phyloP scores from a whole-genome alignment of 1,139 yeast genomes.

The Pichia sp. region DNA sequence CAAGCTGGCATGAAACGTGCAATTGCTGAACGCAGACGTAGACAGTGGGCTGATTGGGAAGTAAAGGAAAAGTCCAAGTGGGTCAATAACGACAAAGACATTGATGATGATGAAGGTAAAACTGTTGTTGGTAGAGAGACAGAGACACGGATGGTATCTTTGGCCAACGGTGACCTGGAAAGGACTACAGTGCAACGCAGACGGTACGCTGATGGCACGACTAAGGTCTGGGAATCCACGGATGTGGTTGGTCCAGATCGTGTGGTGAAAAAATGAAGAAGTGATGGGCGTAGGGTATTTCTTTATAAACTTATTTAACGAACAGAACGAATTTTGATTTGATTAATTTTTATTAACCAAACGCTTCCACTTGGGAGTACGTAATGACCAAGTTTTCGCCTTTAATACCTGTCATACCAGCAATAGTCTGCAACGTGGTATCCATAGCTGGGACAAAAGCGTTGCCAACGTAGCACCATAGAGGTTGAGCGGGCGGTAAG shows the following conservation, averaged over 20 bases:
- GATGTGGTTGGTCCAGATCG: slow-evolving; percentile 28
- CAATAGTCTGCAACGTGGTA: slow-evolving; percentile 5
- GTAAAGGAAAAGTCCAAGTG: slow-evolving; percentile 29
- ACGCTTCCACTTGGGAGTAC: slow-evolving; percentile 17
- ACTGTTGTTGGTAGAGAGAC: slow-evolving; percentile 31
- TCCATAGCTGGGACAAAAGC: slow-evolving; percentile 50
- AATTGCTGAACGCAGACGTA: slow-evolving; percentile 20
- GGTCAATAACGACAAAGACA: slow-evolving; percentile 1
- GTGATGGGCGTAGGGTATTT: no score
- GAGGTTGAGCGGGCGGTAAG: neutral
- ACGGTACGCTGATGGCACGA: slow-evolving; percentile 63
- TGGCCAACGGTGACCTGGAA: slow-evolving; percentile 48
- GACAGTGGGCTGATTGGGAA: slow-evolving; percentile 23
- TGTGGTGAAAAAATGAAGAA: slow-evolving; percentile 1
- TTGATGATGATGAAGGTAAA: slow-evolving; percentile 42
- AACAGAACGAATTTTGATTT: neutral
- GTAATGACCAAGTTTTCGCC: slow-evolving; percentile 11
- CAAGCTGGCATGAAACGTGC: slow-evolving; percentile 45
- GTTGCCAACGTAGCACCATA: slow-evolving; percentile 47
- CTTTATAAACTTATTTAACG: neutral
- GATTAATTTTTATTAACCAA: slow-evolving; percentile 10
- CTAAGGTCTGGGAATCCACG: slow-evolving; percentile 35
- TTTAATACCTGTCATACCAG: slow-evolving; percentile 2
- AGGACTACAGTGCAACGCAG: slow-evolving; percentile 48
- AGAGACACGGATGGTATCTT: slow-evolving; percentile 10